phyloP scores from a whole-genome alignment of 2,329 filamentous ascomycete species.

The Metarhizium anisopliae region DNA sequence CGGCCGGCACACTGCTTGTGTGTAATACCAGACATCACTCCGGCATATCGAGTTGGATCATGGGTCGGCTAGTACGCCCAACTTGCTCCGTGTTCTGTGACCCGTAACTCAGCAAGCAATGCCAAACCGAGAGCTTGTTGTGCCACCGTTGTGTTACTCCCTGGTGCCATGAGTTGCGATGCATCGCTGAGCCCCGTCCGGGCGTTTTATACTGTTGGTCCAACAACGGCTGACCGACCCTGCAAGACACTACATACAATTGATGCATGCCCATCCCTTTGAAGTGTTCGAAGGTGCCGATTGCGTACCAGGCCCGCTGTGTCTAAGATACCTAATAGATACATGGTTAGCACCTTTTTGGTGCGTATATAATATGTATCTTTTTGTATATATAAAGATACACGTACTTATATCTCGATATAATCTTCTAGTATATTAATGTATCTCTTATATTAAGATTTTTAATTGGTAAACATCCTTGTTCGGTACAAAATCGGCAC shows the following conservation, averaged over 20 bases:
- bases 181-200: not conserved
- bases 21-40: not conserved
- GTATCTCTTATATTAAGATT: too few relatives aligned
- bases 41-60: not conserved
- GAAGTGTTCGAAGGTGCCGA: too few relatives aligned
- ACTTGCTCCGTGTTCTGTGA: not conserved
- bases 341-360: too few relatives aligned
- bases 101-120: not conserved
- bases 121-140: not conserved
- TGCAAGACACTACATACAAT: not conserved
- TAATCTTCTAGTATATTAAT: too few relatives aligned
- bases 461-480: too few relatives aligned
- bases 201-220: not conserved
- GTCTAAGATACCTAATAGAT: too few relatives aligned
- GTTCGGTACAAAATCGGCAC: too few relatives aligned
- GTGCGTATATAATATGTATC: too few relatives aligned
- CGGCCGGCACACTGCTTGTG: not conserved
- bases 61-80: not conserved
- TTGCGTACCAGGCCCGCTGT: too few relatives aligned
- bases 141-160: not conserved
- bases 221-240: not conserved
- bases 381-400: too few relatives aligned
- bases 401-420: too few relatives aligned
- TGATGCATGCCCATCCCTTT: not conserved
- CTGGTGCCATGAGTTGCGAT: not conserved